phyloP scores from a whole-genome alignment of 306 rosid species.

The Prinsepia uniflora region DNA sequence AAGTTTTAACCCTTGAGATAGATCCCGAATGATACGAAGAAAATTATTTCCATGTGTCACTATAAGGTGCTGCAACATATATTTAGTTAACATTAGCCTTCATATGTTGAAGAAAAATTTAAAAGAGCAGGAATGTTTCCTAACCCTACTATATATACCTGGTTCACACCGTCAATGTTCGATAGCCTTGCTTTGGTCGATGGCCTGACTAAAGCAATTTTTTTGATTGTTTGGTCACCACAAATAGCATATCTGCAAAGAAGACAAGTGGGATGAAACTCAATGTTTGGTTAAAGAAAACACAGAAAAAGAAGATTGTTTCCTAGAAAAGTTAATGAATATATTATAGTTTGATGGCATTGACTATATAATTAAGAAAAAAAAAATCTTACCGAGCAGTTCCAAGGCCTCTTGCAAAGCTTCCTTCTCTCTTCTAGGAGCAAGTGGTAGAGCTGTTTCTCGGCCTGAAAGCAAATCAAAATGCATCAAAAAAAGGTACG shows the following conservation, averaged over 20 bases:
- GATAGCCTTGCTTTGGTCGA: constrained; percentile 88
- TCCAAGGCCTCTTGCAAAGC: constrained; percentile 64
- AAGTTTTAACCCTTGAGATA: constrained; percentile 49
- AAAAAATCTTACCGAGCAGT: constrained; percentile 68
- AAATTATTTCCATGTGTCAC: constrained; percentile 63
- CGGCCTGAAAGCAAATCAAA: constrained; percentile 45
- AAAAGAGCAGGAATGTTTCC: not conserved
- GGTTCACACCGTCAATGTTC: constrained; percentile 85
- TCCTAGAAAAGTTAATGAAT: constrained; percentile 4
- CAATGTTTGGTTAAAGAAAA: not conserved
- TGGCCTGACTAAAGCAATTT: constrained; percentile 73
- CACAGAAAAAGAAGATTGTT: not conserved
- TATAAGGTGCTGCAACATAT: constrained; percentile 62
- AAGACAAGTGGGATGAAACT: constrained; percentile 6
- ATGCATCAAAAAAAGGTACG: constrained; percentile 3
- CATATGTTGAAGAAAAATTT: not conserved
- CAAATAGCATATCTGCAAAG: constrained; percentile 74
- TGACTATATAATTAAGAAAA: constrained; percentile 13
- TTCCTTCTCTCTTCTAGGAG: constrained; percentile 87
- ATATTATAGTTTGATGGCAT: constrained; percentile 10
- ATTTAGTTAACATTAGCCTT: constrained; percentile 28
- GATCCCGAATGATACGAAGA: constrained; percentile 47
- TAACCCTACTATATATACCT: constrained; percentile 42
- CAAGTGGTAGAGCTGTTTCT: constrained; percentile 54
- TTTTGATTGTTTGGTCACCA: constrained; percentile 79